Evolutionary conservation across 371 early-diverging fungal genomes (phyloP), one percentile per base, ranked within the genome.

Genomic region (Thermomucor indicae-seudaticae): DNA sequence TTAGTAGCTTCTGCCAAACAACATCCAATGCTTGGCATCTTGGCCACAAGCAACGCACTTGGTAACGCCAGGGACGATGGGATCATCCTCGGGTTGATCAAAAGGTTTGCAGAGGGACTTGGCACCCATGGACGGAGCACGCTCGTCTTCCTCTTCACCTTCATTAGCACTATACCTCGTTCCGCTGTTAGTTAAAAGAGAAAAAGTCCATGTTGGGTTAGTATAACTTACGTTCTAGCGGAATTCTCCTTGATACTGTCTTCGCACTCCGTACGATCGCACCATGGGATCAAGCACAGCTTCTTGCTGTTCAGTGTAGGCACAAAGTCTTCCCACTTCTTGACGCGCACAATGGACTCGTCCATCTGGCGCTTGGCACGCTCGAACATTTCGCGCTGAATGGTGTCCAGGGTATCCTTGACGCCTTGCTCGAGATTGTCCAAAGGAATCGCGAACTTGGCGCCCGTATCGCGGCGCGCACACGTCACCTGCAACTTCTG

Each of bases 21-120:
- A 75, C 60, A 87, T 83, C 61, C 84, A 90, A 64, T 83, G 83
- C 72, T 89, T 88, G 63, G 94, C 95, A 55, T 81, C 66, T 51
- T 83, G 68, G 35, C 81, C 87, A 64, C 95, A 95, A 51, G 86
- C 85, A 62, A 91, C 66, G 67, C 95, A 95, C 78, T 89, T 89
- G 52, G 88, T 87, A 45, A 75, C 81, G 49, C 86, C 88, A 43
- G 80, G 79, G 40, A 87, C 72, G 48, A 92, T 82, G 16, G 89
- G 86, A 41, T 78, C 77, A 49, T 92, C 80, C 16, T 72, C 72
- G 52, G 95, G 93, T 81, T 97, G 93, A 42, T 83, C 80, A 67
- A 94, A 94, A 19, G 99, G 99, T 67, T 98, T 95, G 79, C 99
- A 99, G 43, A 99, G 86, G 5, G 98, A 91, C 75, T 99, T 99